Evolutionary conservation across 2,329 filamentous ascomycete species (phyloP), one percentile per base, ranked within the genome.

Genomic region (Aspergillus neoniger): DNA sequence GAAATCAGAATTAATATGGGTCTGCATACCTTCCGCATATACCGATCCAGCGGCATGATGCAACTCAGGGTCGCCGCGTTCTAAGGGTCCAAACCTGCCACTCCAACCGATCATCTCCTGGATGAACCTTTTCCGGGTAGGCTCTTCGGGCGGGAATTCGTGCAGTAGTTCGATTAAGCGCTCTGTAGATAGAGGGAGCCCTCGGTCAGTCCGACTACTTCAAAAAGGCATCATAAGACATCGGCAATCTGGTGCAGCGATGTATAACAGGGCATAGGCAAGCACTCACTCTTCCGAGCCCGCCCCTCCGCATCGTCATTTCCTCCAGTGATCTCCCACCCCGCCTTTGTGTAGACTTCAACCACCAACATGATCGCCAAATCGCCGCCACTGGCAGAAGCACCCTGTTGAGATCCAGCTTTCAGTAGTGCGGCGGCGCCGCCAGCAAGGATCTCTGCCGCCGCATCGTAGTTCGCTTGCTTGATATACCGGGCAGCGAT

Each of bases 401-500:
- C 93, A n/a, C 91, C 92, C 25, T 94, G 93, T 75, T 92, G 90
- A 8, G 74, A 72, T 19, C 76, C 76, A 55, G 77, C 77, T 54
- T 68, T 73, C 47, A 99, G 85, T 9, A 99, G 85, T 28, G 93
- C 88, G 68, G 91, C 88, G 1, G 94, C 90, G 64, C 96, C 95
- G 66, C 86, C 89, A 76, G 86, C 89, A 66, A 99, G 85, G 66
- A 98, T 90, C 68, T 96, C 91, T 74, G 92, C 89, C 51, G 96
- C 95, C 12, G 92, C 89, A 67, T 84, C 77, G 85, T 91, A 97
- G 83, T 94, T 94, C 63, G 86, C 82, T 47, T 89, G 85, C 81
- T 98, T 98, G 76, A 94, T 88, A 80, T 99, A 96, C 60, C 96
- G 92, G 41, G 92, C 90, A 63, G 93, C 93, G 68, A 97, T 94